Percentiles rank a stretch among this genome's conserved stretches.
phyloP scores from a whole-genome alignment of 495 filamentous ascomycete genomes.

The Penicillium verhagenii region DNA sequence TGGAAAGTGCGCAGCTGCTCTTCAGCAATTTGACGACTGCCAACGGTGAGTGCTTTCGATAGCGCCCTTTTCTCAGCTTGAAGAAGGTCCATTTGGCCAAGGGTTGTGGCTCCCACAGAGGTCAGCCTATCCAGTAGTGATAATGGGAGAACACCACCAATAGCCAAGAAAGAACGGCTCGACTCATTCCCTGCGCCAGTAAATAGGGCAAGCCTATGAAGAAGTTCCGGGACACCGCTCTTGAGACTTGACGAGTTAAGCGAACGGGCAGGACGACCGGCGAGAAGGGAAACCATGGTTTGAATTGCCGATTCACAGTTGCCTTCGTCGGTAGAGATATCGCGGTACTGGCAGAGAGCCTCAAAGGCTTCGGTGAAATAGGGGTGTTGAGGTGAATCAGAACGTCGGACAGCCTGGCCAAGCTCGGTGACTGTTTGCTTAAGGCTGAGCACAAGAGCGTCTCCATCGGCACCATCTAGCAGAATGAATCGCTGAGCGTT shows the following conservation, averaged over 20 bases:
- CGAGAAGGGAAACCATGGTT: slow-evolving; percentile 39
- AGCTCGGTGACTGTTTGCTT: slow-evolving; percentile 57
- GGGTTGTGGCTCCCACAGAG: slow-evolving; percentile 48
- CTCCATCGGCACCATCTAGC: slow-evolving; percentile 37
- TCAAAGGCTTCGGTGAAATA: slow-evolving; percentile 65
- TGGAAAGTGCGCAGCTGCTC: slow-evolving; percentile 48
- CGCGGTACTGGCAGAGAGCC: slow-evolving; percentile 61
- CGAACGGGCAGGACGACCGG: slow-evolving; percentile 39
- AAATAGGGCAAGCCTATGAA: slow-evolving; percentile 40
- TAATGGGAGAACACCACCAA: slow-evolving; percentile 53
- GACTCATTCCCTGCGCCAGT: slow-evolving; percentile 30
- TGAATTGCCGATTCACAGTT: slow-evolving; percentile 20
- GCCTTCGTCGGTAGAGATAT: slow-evolving; percentile 31
- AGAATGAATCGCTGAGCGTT: slow-evolving; percentile 43
- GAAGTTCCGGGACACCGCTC: slow-evolving; percentile 33
- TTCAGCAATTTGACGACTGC: slow-evolving; percentile 44
- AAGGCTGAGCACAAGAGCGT: slow-evolving; percentile 44
- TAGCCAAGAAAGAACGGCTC: slow-evolving; percentile 35
- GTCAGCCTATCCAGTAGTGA: slow-evolving; percentile 57
- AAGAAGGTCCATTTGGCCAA: slow-evolving; percentile 62
- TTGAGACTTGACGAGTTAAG: slow-evolving; percentile 32
- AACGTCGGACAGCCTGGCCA: slow-evolving; percentile 40
- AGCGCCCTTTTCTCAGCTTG: slow-evolving; percentile 64
- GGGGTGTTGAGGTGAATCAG: slow-evolving; percentile 37
- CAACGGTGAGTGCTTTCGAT: slow-evolving; percentile 50